A percentile compares a stretch with the other conserved stretches of the same genome.
These are phyloP conservation scores for Rosa multiflora DNA, from an alignment of 306 rosid genomes.

Conservation along the genomic window DNA sequence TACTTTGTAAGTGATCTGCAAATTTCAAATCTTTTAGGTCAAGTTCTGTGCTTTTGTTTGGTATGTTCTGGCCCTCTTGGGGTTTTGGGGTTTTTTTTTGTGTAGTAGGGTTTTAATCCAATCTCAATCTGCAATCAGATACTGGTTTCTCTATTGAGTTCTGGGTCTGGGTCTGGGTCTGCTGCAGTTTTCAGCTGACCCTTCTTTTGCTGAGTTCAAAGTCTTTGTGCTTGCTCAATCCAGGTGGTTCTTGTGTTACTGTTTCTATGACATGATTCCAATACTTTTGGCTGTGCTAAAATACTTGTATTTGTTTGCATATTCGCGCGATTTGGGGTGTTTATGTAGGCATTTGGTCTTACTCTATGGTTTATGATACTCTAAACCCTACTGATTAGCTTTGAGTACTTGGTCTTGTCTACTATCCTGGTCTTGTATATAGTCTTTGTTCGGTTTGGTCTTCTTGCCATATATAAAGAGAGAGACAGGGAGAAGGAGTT, in stretches of 20 bases:
- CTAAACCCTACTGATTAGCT: background rate
- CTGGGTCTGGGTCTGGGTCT: constrained; percentile 14
- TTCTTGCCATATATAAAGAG: background rate
- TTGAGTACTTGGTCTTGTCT: background rate
- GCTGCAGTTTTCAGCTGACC: constrained; percentile 9
- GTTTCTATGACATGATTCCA: background rate
- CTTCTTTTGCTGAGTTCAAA: background rate
- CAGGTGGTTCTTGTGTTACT: background rate
- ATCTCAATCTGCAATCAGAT: constrained; percentile 16
- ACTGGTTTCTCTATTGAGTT: constrained; percentile 1
- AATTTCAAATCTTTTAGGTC: constrained; percentile 16
- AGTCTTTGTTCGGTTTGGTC: background rate
- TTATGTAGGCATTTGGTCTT: background rate
- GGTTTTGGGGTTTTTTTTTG: constrained; percentile 6
- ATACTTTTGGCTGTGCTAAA: background rate
- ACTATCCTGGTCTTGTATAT: background rate
- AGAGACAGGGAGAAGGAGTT: background rate
- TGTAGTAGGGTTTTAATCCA: constrained; percentile 12
- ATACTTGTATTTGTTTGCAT: background rate
- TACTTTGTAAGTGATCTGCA: constrained; percentile 40
- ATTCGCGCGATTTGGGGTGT: background rate
- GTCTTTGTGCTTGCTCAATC: background rate
- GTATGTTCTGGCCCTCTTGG: constrained; percentile 20
- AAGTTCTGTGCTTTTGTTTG: constrained; percentile 11
- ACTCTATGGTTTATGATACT: background rate